Evolutionary conservation across 225 moss, liverwort and hornwort species (phyloP), one percentile per base, ranked within the genome.

Genomic region (Sphagnum tenellum): DNA sequence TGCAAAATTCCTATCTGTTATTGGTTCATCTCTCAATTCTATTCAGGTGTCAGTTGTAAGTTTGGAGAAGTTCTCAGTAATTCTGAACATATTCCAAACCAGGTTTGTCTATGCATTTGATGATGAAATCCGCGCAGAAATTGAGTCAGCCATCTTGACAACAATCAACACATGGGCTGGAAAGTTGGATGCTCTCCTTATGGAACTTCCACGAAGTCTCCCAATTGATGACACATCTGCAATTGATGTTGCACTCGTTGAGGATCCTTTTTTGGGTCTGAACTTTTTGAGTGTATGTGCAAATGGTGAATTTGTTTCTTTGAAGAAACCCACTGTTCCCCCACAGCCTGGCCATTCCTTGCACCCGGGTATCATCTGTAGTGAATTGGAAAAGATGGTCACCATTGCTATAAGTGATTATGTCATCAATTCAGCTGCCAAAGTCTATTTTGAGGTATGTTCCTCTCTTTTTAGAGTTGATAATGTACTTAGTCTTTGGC

Each of bases 81-180:
- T 29, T 29, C 29, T 29, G 29, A 29, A 29, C 29, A 29, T 29
- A 29, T 29, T 29, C 29, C 1, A 1, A 29, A 29, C 29, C 71
- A 89, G 94, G 94, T 96, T 96, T 72, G 87, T 92, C 4, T 92
- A 88, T 67, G 89, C 86, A 45, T 92, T 96, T 66, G 92, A 96
- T 52, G 76, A 64, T 62, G 79, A 89, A 61, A 96, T 96, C 54
- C 86, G 96, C 45, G 68, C 78, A 69, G 76, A 81, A 55, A 68
- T 96, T 73, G 92, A 90, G 74, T 49, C 61, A 50, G 82, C 84
- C 12, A 66, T 96, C 69, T 88, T 87, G n/a, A 73, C 82, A 44
- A 76, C 81, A 67, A 78, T 96, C 7, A 56, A 77, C 2, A 66
- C 45, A 46, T 88, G 82, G 51, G 77, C 75, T 49, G 87, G 88